Percentiles rank a stretch among this genome's conserved stretches.
Evolutionary conservation across 2,329 filamentous ascomycete species (phyloP).

Genomic region (Xylariaceae sp.): DNA sequence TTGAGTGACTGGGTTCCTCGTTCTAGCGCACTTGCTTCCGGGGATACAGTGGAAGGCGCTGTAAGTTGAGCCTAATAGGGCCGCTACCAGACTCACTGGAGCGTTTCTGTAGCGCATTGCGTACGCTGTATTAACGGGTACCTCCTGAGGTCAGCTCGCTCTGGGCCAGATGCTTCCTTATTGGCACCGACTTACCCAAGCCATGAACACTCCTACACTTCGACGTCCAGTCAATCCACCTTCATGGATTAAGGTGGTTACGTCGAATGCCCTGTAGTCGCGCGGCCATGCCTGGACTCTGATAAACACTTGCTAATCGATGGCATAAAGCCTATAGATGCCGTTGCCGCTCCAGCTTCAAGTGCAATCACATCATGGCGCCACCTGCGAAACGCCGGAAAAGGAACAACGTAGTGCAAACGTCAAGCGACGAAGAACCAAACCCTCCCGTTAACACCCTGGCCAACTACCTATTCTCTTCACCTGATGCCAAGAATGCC

Average conservation of each 20-base stretch:
- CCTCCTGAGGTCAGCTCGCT: no score
- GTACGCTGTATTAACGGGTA: no score
- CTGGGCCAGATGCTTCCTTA: no score
- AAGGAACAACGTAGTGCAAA: slow-evolving; percentile 53
- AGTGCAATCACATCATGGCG: slow-evolving; percentile 43
- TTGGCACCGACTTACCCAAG: no score
- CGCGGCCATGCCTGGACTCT: not conserved
- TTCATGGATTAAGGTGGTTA: not conserved
- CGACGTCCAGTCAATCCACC: no score
- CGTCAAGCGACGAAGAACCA: slow-evolving; percentile 48
- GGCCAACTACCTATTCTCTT: slow-evolving; percentile 51
- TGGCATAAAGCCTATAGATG: slow-evolving; percentile 23
- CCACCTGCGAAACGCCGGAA: slow-evolving; percentile 56
- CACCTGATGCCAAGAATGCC: slow-evolving; percentile 40
- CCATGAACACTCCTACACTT: no score
- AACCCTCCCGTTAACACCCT: slow-evolving; percentile 43
- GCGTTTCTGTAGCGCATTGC: no score
- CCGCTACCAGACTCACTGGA: no score
- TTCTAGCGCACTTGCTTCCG: no score
- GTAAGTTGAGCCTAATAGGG: no score
- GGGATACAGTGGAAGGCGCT: no score
- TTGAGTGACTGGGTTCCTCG: no score
- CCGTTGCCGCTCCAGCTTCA: slow-evolving; percentile 24
- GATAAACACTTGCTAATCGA: not conserved
- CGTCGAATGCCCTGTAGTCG: not conserved